Conservation (phyloP, 352 stramenopile genomes). For the Elongisporangium prolatum region DNA sequence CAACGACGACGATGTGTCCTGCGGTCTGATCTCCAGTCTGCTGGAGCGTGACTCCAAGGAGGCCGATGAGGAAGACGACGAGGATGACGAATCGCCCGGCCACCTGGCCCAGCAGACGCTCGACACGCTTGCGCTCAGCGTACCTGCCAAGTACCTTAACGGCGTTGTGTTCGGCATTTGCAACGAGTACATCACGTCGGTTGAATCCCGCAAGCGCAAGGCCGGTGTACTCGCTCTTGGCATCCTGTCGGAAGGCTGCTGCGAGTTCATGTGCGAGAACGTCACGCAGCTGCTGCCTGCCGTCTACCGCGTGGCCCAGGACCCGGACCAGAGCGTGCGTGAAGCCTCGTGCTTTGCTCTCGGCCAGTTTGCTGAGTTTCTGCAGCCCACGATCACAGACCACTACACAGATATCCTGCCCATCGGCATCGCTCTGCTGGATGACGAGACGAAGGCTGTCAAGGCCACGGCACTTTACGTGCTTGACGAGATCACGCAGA, state of each 20-base stretch:
- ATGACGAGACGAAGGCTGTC: slow-evolving; percentile 92
- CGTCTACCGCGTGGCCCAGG: slow-evolving; percentile 88
- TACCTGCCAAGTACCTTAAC: slow-evolving; percentile 84
- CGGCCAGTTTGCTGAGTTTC: slow-evolving; percentile 98
- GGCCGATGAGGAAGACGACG: slow-evolving; percentile 47
- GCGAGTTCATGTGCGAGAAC: slow-evolving; percentile 93
- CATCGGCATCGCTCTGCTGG: slow-evolving; percentile 93
- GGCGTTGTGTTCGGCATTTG: slow-evolving; percentile 66
- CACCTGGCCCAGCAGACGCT: slow-evolving; percentile 84
- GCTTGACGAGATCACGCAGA: slow-evolving; percentile 98
- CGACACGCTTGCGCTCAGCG: slow-evolving; percentile 73
- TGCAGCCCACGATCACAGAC: slow-evolving; percentile 95
- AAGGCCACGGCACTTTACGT: slow-evolving; percentile 97
- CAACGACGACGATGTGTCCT: slow-evolving; percentile 70
- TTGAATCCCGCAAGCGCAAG: slow-evolving; percentile 91
- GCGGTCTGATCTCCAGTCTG: slow-evolving; percentile 79
- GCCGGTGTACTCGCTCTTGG: slow-evolving; percentile 95
- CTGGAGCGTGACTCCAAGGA: slow-evolving; percentile 61
- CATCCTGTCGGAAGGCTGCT: slow-evolving; percentile 96
- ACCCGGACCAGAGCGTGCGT: slow-evolving; percentile 91
- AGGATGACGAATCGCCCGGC: slow-evolving; percentile 75
- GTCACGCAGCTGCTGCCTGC: slow-evolving; percentile 91
- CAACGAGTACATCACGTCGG: slow-evolving; percentile 88
- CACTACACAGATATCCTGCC: slow-evolving; percentile 95
- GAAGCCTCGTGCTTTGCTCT: slow-evolving; percentile 97